Base-by-base conservation (phyloP, 176 grass and related monocot species). In the Carex parvula region DNA sequence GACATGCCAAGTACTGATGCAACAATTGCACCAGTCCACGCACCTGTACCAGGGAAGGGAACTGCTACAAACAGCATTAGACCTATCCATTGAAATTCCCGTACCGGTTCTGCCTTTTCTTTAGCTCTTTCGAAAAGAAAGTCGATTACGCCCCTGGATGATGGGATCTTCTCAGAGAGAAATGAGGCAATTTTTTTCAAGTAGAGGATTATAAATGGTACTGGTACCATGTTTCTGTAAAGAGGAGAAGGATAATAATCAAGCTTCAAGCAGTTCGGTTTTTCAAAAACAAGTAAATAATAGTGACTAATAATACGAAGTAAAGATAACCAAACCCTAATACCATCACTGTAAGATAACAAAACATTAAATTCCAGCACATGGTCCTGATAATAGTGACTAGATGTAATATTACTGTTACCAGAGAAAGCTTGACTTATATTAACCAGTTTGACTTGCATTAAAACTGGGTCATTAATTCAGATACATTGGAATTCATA, bases 51-150 rank as follows among this genome's bases (percentile, higher is more conserved):
- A 21, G 95, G 92, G 80, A 98, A 94, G 0, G 95, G 95, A 66
- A 98, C 86, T 0, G 95, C 95, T 15, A 98, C 95, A 13, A 98
- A 98, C 81, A 98, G 42, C 95, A 94, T 98, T 84, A 98, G 61
- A 39, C 95, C 95, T 18, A 98, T 86, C 95, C 92, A 98, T 55
- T 90, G 89, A 75, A 98, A 98, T 81, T 98, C 95, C 84, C 90
- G 89, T 15, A 98, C 91, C 7, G 92, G 95, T 1, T 86, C 89
- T 7, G 95, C 95, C 83, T 98, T 98, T 68, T 61, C 85, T n/a
- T 88, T 88, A 0, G 92, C 95, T 80, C 89, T 89, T 87, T 98
- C 84, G 14, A 94, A 98, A 60, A 98, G 84, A 86, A 94, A 82
- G 44, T 98, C 86, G 48, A 98, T 81, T 37, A 95, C 30, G 11